Conservation (phyloP, 73 alveolate genomes). For the Breviolum minutum region DNA sequence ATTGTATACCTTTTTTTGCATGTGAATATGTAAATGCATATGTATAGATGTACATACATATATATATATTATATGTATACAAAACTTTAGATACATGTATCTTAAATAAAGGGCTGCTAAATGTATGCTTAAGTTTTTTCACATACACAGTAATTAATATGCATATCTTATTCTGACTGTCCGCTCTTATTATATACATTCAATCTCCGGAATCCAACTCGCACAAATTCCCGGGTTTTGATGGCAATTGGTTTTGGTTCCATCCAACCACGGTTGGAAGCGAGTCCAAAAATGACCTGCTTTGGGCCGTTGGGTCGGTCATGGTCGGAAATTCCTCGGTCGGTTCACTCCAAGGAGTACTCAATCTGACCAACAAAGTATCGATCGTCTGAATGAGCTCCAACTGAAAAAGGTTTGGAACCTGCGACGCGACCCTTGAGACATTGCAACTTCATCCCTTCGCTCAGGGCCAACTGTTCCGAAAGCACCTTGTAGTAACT, state of each 20-base stretch:
- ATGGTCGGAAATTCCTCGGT: too few relatives aligned
- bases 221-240: too few relatives aligned
- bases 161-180: background rate
- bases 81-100: background rate
- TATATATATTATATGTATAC: background rate
- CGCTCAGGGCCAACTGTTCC: too few relatives aligned
- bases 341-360: too few relatives aligned
- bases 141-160: background rate
- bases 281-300: too few relatives aligned
- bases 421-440: too few relatives aligned
- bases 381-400: background rate
- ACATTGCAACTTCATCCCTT: too few relatives aligned
- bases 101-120: background rate
- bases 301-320: too few relatives aligned
- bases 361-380: background rate
- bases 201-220: background rate
- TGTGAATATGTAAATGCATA: background rate
- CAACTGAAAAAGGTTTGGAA: background rate
- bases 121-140: background rate
- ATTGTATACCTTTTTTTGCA: too few relatives aligned
- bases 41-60: background rate
- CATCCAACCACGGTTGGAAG: too few relatives aligned
- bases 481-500: conserved; percentile 25
- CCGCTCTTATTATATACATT: background rate
- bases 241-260: too few relatives aligned